These are phyloP conservation scores for Colletotrichum acutatum DNA, from an alignment of 2,329 filamentous ascomycete species.

Conservation along the genomic window DNA sequence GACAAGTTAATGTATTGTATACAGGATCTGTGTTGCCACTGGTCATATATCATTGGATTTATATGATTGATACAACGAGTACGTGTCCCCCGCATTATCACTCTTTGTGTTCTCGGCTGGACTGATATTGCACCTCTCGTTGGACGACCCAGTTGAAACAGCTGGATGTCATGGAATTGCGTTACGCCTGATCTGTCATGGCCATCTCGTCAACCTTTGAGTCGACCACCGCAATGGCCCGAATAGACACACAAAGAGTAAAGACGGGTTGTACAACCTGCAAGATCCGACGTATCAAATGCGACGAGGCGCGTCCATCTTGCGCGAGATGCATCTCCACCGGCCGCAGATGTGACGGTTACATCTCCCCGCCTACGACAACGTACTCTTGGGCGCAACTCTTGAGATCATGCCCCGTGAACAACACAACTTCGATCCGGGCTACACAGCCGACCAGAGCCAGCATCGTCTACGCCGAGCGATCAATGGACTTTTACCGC, in stretches of 20 bases:
- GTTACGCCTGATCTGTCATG: background rate
- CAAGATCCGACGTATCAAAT: slow-evolving; percentile 36
- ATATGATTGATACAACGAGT: background rate
- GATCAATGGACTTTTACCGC: slow-evolving; percentile 35
- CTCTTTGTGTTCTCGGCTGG: background rate
- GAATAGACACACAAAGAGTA: slow-evolving; percentile 17
- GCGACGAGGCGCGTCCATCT: slow-evolving; percentile 35
- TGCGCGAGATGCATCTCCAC: slow-evolving; percentile 35
- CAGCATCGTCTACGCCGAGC: slow-evolving; percentile 18
- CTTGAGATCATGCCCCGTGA: background rate
- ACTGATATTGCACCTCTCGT: background rate
- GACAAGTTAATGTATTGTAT: background rate
- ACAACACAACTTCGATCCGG: background rate
- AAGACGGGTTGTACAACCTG: slow-evolving; percentile 37
- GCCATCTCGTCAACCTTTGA: background rate
- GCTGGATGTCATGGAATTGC: background rate
- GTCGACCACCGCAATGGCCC: background rate
- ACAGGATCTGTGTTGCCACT: background rate
- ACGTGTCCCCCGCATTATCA: background rate
- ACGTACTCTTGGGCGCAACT: slow-evolving; percentile 10
- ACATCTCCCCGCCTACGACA: background rate
- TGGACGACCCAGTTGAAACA: background rate
- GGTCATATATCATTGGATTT: background rate
- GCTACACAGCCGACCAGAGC: background rate
- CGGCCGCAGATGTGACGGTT: slow-evolving; percentile 35